Evolutionary conservation across 441 rosid species (phyloP), one percentile per base, ranked within the genome.

Genomic region (Pelargonium fulgidum): DNA sequence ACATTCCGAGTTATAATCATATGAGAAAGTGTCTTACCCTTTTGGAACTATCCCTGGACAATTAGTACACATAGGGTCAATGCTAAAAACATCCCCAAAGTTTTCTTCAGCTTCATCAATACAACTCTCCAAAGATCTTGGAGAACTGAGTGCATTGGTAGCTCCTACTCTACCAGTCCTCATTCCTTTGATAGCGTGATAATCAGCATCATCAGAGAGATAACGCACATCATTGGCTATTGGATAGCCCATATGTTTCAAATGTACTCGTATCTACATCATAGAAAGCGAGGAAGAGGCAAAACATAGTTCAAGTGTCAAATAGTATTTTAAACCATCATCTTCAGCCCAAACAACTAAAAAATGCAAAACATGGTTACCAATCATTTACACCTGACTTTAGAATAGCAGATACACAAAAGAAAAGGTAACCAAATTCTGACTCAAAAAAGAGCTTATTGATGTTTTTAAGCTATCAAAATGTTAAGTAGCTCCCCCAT

Each of bases 141-240:
- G 73, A 75, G 67, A 74, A 77, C 71, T 68, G 65, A 77, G 76
- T 62, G 79, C 71, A 67, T 59, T 14, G 61, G 19, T 22, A 68
- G 79, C 79, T 33, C 86, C 85, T 47, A 87, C 83, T 80, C 87
- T 79, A 76, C 86, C 82, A 33, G 88, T 87, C 76, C 79, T 77
- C 72, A 68, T 75, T 67, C 81, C 84, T 24, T 71, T 80, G n/a
- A 71, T 63, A 48, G 78, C 68, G 33, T 76, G 77, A 76, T 75
- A 69, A 67, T 77, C 73, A 63, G 69, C 80, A 45, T 79, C 41
- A 69, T 76, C 80, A 66, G 78, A 78, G 26, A 85, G 86, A 81
- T 91, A 94, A 73, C 91, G 96, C 54, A 78, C 75, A 76, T 87
- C 97, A 62, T 94, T 94, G 54, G 86, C 97, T 78, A 94, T 91